Base-by-base conservation (phyloP, 2,329 filamentous ascomycete genomes). In the Diaporthe destruens region DNA sequence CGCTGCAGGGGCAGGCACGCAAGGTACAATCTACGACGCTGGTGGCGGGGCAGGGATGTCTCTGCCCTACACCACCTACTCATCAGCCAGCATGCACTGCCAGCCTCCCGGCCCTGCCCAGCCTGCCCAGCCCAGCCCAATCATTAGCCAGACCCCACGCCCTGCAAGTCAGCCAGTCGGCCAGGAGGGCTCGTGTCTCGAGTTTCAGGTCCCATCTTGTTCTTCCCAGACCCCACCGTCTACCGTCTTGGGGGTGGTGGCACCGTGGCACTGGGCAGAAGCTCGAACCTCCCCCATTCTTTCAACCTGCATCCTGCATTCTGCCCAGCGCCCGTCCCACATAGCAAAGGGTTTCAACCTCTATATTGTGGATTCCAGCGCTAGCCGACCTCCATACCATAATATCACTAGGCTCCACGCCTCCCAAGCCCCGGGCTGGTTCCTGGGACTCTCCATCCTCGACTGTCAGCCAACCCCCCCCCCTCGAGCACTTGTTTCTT, bases 321-420 rank as follows among this genome's bases (percentile, higher is more conserved):
- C 61, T 66, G 61, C 61, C 61, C 61, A 39, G 61, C 61, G 61
- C 47, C 32, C 32, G 61, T 25, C 61, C 61, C 61, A 66, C 61
- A 53, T 12, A 39, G 32, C n/a, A 66, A 66, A 53, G 44, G 61
- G 61, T 66, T 66, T 53, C 44, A 66, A 66, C 61, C 61, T 66
- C 61, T 53, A 53, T 53, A 25, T 25, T 66, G 61, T 66, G 61
- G 61, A 66, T 66, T 66, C 61, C 61, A 36, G 47, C 20, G 29
- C 47, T 53, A 66, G 61, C 44, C 61, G 61, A 66, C 61, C 61
- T 39, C 61, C 61, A 66, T 66, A 39, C 47, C 47, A 66, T 66
- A 66, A 66, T 66, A 66, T 66, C 61, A 39, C 53, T 66, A 66
- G 61, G 61, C 47, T 66, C 61, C 61, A 66, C 61, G 61, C 47